A percentile compares a stretch with the other conserved stretches of the same genome.
Conservation (phyloP, 2,329 filamentous ascomycete species). For the Fusarium newnesense region DNA sequence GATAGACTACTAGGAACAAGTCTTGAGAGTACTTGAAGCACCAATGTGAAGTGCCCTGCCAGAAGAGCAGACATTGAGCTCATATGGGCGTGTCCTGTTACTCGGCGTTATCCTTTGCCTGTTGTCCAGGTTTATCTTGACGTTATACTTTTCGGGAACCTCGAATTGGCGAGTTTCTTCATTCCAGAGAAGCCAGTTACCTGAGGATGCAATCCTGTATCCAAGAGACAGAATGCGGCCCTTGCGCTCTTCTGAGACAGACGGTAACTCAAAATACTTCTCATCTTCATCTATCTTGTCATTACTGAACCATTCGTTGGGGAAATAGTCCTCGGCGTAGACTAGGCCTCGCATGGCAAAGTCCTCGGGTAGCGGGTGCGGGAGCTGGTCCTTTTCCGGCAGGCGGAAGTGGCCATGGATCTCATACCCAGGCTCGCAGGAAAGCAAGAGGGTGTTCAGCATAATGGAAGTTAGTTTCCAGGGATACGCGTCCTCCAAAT, state of each 20-base stretch:
- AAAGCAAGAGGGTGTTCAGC: slow-evolving; percentile 51
- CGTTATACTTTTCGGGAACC: slow-evolving; percentile 51
- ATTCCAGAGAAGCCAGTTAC: slow-evolving; percentile 61
- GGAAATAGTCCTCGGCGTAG: slow-evolving; percentile 69
- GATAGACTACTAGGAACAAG: too few relatives aligned
- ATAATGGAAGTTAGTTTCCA: slow-evolving; percentile 59
- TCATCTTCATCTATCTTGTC: slow-evolving; percentile 74
- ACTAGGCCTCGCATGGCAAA: slow-evolving; percentile 72
- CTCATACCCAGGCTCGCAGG: slow-evolving; percentile 44
- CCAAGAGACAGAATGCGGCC: slow-evolving; percentile 70
- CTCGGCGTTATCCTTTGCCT: slow-evolving; percentile 26
- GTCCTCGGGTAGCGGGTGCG: slow-evolving; percentile 74
- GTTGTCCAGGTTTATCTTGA: not conserved
- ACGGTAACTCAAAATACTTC: slow-evolving; percentile 69
- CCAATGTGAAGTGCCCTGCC: not conserved
- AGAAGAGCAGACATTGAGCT: not conserved
- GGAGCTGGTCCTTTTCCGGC: slow-evolving; percentile 54
- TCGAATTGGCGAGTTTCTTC: slow-evolving; percentile 50
- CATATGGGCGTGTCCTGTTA: not conserved
- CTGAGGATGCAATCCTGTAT: slow-evolving; percentile 55
- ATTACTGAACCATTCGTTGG: slow-evolving; percentile 66
- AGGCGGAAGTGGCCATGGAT: slow-evolving; percentile 61
- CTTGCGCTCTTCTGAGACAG: slow-evolving; percentile 66
- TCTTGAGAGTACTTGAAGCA: too few relatives aligned
- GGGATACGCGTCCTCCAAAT: slow-evolving; percentile 58